Evolutionary conservation across 75 land plant species (phyloP).

Genomic region (Cryptomeria japonica): DNA sequence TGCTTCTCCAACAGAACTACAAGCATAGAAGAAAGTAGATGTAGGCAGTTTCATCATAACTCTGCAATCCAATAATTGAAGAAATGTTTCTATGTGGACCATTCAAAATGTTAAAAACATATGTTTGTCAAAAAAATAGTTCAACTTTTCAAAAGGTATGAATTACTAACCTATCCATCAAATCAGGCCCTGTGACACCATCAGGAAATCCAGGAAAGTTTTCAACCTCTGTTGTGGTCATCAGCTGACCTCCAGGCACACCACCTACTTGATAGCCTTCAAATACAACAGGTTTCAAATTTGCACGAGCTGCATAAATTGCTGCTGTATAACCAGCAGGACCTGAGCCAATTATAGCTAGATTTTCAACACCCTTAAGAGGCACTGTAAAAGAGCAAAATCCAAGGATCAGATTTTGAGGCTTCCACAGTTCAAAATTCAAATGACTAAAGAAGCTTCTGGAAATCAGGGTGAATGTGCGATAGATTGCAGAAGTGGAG

Average conservation of each 20-base stretch:
- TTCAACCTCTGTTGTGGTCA: conserved; percentile 99
- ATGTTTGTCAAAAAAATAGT: not conserved
- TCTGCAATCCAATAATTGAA: conserved; percentile 1
- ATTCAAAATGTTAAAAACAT: conserved; percentile 10
- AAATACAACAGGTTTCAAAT: conserved; percentile 91
- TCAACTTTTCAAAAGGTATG: not conserved
- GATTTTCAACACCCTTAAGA: conserved; percentile 68
- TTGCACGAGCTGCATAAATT: conserved; percentile 96
- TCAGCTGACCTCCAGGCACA: conserved; percentile 95
- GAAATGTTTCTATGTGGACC: conserved; percentile 10
- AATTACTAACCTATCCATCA: conserved; percentile 82
- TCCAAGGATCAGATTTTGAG: not conserved
- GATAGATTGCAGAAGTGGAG: too few relatives aligned
- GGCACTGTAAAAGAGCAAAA: conserved; percentile 37
- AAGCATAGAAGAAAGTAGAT: conserved; percentile 9
- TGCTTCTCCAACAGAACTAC: conserved; percentile 13
- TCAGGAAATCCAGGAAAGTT: conserved; percentile 98
- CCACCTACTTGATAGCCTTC: conserved; percentile 96
- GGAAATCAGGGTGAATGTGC: too few relatives aligned
- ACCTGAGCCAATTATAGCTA: conserved; percentile 94
- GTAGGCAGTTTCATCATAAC: conserved; percentile 6
- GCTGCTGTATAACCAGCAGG: conserved; percentile 99
- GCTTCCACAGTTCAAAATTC: too few relatives aligned
- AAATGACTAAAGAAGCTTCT: too few relatives aligned
- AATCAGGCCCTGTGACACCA: conserved; percentile 93